Percentiles rank a stretch among this genome's conserved stretches.
These are phyloP conservation scores for Nitzschia sp. DNA, from an alignment of 108 stramenopile species.

Conservation along the genomic window DNA sequence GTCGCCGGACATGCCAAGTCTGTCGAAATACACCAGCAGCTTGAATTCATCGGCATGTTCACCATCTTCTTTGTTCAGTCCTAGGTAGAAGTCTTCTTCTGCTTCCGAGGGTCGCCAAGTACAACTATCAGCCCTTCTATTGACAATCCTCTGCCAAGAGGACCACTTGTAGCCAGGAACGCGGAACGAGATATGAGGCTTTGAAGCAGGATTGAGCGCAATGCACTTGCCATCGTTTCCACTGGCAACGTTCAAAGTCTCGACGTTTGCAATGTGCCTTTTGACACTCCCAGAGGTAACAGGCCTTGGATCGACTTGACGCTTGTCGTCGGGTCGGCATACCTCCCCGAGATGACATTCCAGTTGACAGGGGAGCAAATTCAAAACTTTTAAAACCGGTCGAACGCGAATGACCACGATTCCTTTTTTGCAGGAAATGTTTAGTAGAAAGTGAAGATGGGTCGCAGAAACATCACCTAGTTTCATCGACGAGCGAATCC, in stretches of 20 bases:
- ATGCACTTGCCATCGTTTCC: constrained; percentile 62
- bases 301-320: constrained; percentile 37
- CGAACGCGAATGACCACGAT: constrained; percentile 52
- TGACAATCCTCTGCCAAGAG: constrained; percentile 71
- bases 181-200: constrained; percentile 70
- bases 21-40: constrained; percentile 59
- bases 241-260: constrained; percentile 40
- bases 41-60: constrained; percentile 64
- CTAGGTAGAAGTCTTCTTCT: constrained; percentile 55
- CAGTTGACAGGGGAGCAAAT: constrained; percentile 77
- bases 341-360: constrained; percentile 73
- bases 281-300: constrained; percentile 37
- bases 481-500: constrained; percentile 49
- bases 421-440: constrained; percentile 45
- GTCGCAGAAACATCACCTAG: constrained; percentile 52
- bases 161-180: constrained; percentile 81
- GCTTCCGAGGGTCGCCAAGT: constrained; percentile 71
- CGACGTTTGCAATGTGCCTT: constrained; percentile 33
- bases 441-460: constrained; percentile 58
- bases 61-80: constrained; percentile 40
- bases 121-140: constrained; percentile 42
- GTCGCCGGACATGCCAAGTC: constrained; percentile 44
- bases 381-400: constrained; percentile 60
- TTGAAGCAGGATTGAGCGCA: constrained; percentile 66
- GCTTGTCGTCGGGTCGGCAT: constrained; percentile 28